Conservation (phyloP, 2,329 filamentous ascomycete genomes). For the Aphanocladium album region DNA sequence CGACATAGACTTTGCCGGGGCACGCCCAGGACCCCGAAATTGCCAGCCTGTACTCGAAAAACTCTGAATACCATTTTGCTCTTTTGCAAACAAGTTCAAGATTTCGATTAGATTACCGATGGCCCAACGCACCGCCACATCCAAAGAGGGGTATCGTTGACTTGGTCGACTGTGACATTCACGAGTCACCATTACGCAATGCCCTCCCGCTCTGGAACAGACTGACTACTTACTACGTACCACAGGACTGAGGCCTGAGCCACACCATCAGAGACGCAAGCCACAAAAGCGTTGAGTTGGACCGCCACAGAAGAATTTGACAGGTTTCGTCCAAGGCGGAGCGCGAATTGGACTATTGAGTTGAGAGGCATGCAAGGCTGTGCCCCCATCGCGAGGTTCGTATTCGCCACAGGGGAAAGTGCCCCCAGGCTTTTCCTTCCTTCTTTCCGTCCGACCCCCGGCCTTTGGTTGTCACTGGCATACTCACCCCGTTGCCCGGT, state of each 20-base stretch:
- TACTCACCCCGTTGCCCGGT: neutral
- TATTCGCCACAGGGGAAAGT: neutral
- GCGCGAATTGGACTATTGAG: neutral
- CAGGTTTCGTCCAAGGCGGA: neutral
- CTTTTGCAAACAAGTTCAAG: neutral
- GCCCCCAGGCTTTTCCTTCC: no score
- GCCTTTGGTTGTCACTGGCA: no score
- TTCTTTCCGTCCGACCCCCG: no score
- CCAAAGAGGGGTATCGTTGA: neutral
- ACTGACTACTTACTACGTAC: no score
- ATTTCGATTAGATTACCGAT: constrained; percentile 10
- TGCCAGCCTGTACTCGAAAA: neutral
- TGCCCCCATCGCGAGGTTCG: neutral
- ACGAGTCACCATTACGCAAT: constrained; percentile 11
- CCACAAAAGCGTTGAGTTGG: neutral
- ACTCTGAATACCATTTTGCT: neutral
- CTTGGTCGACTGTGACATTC: neutral
- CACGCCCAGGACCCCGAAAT: neutral
- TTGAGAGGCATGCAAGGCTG: neutral
- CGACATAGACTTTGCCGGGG: neutral
- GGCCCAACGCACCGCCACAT: neutral
- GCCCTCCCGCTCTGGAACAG: no score
- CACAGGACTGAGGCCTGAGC: neutral
- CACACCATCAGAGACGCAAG: neutral
- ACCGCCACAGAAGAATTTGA: neutral